Evolutionary conservation across 352 stramenopile genomes (phyloP), one percentile per base, ranked within the genome.

Genomic region (Pythium phragmitis): DNA sequence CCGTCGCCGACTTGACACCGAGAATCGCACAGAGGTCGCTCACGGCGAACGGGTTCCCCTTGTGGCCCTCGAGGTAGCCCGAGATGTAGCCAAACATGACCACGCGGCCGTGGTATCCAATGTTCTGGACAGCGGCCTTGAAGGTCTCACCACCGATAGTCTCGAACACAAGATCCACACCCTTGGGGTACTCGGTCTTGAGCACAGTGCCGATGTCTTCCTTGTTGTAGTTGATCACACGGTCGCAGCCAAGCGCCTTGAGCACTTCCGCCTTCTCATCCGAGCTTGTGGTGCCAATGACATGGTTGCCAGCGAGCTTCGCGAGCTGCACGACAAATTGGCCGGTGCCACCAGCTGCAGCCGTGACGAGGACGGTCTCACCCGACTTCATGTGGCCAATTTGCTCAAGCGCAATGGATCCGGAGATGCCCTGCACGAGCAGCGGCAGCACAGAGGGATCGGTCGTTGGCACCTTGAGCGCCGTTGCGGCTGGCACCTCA

Each of bases 231-330:
- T 30, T 30, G 26, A 30, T 30, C 26, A 30, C 26, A 30, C 26
- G 26, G 26, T 93, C 81, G 46, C 70, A 82, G 54, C 82, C 88
- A 13, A 90, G 69, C 28, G 64, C 74, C 57, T 76, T 75, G 52
- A 96, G 75, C 59, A 94, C 80, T 19, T 85, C 84, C 19, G 75
- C 87, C 72, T 96, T 97, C 45, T 92, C 89, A 8, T 85, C 73
- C 55, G 80, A 93, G 69, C 85, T 94, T 60, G 84, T 85, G n/a
- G 82, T 93, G 56, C 77, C 77, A 60, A 96, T 91, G 17, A 92
- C 82, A 57, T 88, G 74, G 72, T 90, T 90, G 30, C 83, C 85
- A 1, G 91, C 72, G 2, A 89, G 85, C 53, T 92, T 93, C 39
- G 87, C 88, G 48, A 97, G 68, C 67, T 96, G 89, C 57, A 96